These are phyloP conservation scores for Gilbertella persicaria DNA, from an alignment of 371 early-diverging fungal genomes.

Conservation along the genomic window DNA sequence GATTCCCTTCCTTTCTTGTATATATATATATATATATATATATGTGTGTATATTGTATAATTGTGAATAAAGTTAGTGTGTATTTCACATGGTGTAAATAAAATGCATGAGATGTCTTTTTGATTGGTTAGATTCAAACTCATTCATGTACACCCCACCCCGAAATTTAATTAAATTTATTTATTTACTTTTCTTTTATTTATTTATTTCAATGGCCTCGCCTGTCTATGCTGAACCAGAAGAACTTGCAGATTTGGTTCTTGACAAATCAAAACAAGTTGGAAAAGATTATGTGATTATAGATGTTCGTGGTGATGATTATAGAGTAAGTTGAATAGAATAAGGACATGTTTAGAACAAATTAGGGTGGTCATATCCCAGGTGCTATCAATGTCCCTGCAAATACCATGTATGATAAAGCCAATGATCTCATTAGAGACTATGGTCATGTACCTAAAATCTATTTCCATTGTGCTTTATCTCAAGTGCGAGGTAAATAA, in stretches of 20 bases:
- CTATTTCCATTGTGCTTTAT: conserved; percentile 85
- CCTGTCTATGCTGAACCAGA: conserved; percentile 58
- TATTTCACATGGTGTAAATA: no score
- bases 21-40: no score
- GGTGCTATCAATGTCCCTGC: conserved; percentile 79
- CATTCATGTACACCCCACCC: no score
- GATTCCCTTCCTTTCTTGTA: no score
- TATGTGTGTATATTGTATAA: no score
- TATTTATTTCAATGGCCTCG: not conserved
- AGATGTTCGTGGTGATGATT: conserved; percentile 84
- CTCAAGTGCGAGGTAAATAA: conserved; percentile 68
- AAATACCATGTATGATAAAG: conserved; percentile 51
- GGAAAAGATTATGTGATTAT: conserved; percentile 76
- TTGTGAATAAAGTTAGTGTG: no score
- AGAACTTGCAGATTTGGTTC: conserved; percentile 58
- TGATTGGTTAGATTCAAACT: no score
- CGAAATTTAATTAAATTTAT: no score
- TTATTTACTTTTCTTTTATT: not conserved
- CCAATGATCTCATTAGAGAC: conserved; percentile 47
- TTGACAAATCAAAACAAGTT: conserved; percentile 53
- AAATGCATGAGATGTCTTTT: no score
- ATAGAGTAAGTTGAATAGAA: conserved; percentile 39
- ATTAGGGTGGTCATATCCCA: conserved; percentile 82
- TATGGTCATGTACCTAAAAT: conserved; percentile 66
- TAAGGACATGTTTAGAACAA: not conserved